Base-by-base conservation (phyloP, 2,329 filamentous ascomycete genomes). In the Lachnellula arida region DNA sequence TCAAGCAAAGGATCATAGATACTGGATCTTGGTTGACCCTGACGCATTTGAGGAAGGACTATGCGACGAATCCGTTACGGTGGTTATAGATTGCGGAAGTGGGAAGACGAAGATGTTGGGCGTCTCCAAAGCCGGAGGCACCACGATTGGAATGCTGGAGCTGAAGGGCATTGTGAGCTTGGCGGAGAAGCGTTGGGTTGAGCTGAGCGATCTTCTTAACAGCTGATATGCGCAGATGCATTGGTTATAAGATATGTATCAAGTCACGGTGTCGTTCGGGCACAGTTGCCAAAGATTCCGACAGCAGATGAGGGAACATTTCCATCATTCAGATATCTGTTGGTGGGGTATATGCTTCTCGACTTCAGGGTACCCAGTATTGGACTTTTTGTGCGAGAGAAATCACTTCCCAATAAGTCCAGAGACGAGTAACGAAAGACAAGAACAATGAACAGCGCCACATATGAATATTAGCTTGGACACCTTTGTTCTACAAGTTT, bases 31-130 rank as follows among this genome's bases (percentile, higher is more conserved):
- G 55, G 83, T 88, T 6, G 94, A 99, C 74, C 91, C 91, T 2
- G 94, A 99, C 74, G 82, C 85, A 22, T 87, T 96, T 64, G 94
- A 99, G 75, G 94, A 97, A 75, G 82, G 81, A 8, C 74, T 96
- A 44, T 96, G 91, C 68, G 79, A 85, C 59, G 94, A 99, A 77
- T 81, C 74, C n/a, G 76, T 94, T n/a, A 92, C 86, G 2, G 75
- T 96, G 35, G 85, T 94, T 49, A 82, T 96, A n/a, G 88, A 93
- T 68, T 76, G 75, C 44, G 61, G 35, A 57, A 74, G 70, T 12
- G 55, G 60, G 61, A 66, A 69, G n/a, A 79, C 77, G 3, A 80
- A 78, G 64, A 77, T 96, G 17, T 64, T 90, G 62, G 82, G 81
- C 49, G 79, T 97, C 59, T 90, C 94, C 66, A 97, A 96, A 78